Percentiles rank a stretch among this genome's conserved stretches.
phyloP scores from a whole-genome alignment of 148 eudicot species.

The Rhododendron kiyosumense region DNA sequence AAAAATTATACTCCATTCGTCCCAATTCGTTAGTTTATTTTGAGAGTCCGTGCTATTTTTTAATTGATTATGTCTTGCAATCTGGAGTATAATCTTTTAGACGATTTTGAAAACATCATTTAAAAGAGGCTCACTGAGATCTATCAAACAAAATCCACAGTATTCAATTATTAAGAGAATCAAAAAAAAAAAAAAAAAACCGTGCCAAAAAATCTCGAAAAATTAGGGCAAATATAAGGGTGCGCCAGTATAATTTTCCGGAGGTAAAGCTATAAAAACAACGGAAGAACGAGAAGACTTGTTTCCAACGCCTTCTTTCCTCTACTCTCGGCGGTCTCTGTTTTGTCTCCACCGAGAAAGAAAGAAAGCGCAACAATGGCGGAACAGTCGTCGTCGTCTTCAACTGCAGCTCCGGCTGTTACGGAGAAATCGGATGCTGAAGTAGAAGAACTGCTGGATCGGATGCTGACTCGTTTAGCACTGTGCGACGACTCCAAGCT shows the following conservation, averaged over 20 bases:
- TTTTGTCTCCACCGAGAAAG: background rate
- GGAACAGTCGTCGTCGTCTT: constrained; percentile 24
- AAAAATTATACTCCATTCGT: too few species aligned
- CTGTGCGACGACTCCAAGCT: constrained; percentile 86
- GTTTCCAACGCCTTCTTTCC: background rate
- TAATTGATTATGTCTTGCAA: too few species aligned
- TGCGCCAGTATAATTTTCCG: background rate
- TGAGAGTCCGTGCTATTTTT: too few species aligned
- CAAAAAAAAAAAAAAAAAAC: too few species aligned
- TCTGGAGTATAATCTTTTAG: too few species aligned
- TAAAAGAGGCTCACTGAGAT: too few species aligned
- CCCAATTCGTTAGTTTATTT: too few species aligned
- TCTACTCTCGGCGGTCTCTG: background rate
- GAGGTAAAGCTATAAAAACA: background rate
- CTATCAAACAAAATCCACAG: too few species aligned
- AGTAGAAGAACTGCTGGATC: constrained; percentile 66
- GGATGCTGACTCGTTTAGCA: constrained; percentile 81
- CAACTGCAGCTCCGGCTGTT: background rate
- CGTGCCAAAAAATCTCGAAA: background rate
- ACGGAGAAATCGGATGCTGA: constrained; percentile 54
- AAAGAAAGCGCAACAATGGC: constrained; percentile 2
- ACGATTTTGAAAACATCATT: too few species aligned
- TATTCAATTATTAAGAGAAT: too few species aligned
- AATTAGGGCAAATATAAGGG: background rate
- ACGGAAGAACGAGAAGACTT: background rate